Percentiles rank a stretch among this genome's conserved stretches.
phyloP scores from a whole-genome alignment of 2,329 filamentous ascomycete genomes.

The Aspergillus oerlinghausenensis region DNA sequence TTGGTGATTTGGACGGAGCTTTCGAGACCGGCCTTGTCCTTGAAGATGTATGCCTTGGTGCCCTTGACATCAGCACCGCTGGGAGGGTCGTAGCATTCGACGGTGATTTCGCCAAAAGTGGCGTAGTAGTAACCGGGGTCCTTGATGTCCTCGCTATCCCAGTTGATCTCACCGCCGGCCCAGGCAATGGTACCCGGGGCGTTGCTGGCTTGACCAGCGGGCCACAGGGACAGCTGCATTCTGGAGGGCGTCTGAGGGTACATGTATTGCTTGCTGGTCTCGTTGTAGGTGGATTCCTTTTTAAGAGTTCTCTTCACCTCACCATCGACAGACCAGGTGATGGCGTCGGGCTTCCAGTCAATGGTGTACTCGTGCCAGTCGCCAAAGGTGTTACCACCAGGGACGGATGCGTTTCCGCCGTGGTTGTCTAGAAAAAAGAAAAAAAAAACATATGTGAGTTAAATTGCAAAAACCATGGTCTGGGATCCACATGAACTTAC shows the following conservation, averaged over 20 bases:
- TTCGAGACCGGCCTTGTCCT: slow-evolving; percentile 61
- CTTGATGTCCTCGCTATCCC: slow-evolving; percentile 76
- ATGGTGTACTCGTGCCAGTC: slow-evolving; percentile 89
- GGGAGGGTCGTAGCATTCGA: slow-evolving; percentile 84
- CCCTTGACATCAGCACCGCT: slow-evolving; percentile 59
- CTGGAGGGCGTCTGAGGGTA: slow-evolving; percentile 90
- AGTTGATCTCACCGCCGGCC: slow-evolving; percentile 88
- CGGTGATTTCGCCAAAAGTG: slow-evolving; percentile 68
- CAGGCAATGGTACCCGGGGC: slow-evolving; percentile 80
- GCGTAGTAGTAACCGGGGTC: slow-evolving; percentile 85
- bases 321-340: slow-evolving; percentile 86
- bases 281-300: slow-evolving; percentile 79
- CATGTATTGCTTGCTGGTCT: slow-evolving; percentile 71
- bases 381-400: slow-evolving; percentile 61
- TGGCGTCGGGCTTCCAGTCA: slow-evolving; percentile 80
- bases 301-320: slow-evolving; percentile 64
- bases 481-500: slow-evolving; percentile 52
- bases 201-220: slow-evolving; percentile 75
- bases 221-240: slow-evolving; percentile 93
- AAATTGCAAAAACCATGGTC: not conserved
- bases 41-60: slow-evolving; percentile 70
- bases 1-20: slow-evolving; percentile 71
- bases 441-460: not conserved
- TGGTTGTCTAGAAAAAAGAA: slow-evolving; percentile 59
- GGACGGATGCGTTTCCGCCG: slow-evolving; percentile 60